phyloP scores from a whole-genome alignment of 163 green algal genomes.

The Scenedesmus sp. region DNA sequence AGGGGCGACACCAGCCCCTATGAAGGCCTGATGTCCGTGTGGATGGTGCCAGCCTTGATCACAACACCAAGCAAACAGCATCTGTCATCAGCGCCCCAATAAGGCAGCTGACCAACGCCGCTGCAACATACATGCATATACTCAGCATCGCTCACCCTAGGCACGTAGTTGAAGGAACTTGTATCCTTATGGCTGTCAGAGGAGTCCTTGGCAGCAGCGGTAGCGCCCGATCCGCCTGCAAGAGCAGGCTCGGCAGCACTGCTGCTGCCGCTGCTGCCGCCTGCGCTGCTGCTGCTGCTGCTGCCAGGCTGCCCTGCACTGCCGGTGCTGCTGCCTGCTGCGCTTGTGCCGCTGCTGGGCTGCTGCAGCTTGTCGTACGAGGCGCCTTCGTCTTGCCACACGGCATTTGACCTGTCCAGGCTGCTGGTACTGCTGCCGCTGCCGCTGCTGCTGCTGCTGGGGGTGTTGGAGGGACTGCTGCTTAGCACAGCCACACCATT shows the following conservation, averaged over 20 bases:
- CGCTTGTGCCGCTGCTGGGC: background rate
- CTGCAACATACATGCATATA: background rate
- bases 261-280: constrained; percentile 28
- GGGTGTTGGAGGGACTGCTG: background rate
- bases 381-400: background rate
- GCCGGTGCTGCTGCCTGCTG: background rate
- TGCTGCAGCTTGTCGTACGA: constrained; percentile 16
- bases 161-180: constrained; percentile 35
- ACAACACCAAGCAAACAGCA: too few relatives aligned
- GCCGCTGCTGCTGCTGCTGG: constrained; percentile 2
- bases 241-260: background rate
- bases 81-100: too few relatives aligned
- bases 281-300: constrained; percentile 1
- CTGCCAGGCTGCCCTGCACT: background rate
- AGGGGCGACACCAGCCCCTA: too few relatives aligned
- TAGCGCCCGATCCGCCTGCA: background rate
- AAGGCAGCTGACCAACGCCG: background rate
- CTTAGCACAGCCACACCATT: background rate
- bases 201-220: background rate
- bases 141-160: background rate
- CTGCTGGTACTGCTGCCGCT: background rate
- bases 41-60: too few relatives aligned
- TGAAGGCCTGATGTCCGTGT: too few relatives aligned
- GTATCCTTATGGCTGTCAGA: background rate
- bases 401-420: background rate